These are phyloP conservation scores for Colletotrichum destructivum DNA, from an alignment of 2,329 filamentous ascomycete species.

Conservation along the genomic window DNA sequence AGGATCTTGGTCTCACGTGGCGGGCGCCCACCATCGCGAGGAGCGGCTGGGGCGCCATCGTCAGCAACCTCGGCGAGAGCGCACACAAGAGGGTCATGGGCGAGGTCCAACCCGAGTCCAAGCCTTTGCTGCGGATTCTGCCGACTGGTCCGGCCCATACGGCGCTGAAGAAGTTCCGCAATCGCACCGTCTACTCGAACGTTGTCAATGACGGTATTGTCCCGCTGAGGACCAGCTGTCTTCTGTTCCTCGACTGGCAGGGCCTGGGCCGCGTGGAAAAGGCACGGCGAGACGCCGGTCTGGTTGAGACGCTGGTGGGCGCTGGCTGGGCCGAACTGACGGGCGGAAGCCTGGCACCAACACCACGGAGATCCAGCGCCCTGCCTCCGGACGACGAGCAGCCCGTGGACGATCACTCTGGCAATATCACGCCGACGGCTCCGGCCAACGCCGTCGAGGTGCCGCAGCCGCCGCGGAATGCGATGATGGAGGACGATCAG, in stretches of 20 bases:
- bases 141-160: constrained; percentile 92
- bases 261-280: constrained; percentile 95
- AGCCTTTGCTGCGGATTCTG: constrained; percentile 89
- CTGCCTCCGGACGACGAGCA: constrained; percentile 50
- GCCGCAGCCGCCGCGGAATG: constrained; percentile 78
- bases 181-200: constrained; percentile 94
- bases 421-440: constrained; percentile 39
- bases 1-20: constrained; percentile 96
- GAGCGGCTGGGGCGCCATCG: constrained; percentile 90
- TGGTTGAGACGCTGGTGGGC: constrained; percentile 92
- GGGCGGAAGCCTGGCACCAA: constrained; percentile 70
- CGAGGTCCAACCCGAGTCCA: constrained; percentile 81
- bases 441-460: constrained; percentile 69
- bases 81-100: constrained; percentile 72
- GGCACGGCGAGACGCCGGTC: constrained; percentile 88
- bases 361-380: constrained; percentile 62
- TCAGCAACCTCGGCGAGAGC: constrained; percentile 83
- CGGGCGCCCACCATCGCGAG: constrained; percentile 87
- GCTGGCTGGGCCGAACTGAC: constrained; percentile 97
- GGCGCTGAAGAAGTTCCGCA: constrained; percentile 89
- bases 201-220: constrained; percentile 99
- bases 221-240: constrained; percentile 91
- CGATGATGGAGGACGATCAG: constrained; percentile 77
- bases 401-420: constrained; percentile 34
- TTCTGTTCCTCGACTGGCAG: constrained; percentile 98